phyloP scores from a whole-genome alignment of 148 eudicot species.

The Nepenthes mirabilis region DNA sequence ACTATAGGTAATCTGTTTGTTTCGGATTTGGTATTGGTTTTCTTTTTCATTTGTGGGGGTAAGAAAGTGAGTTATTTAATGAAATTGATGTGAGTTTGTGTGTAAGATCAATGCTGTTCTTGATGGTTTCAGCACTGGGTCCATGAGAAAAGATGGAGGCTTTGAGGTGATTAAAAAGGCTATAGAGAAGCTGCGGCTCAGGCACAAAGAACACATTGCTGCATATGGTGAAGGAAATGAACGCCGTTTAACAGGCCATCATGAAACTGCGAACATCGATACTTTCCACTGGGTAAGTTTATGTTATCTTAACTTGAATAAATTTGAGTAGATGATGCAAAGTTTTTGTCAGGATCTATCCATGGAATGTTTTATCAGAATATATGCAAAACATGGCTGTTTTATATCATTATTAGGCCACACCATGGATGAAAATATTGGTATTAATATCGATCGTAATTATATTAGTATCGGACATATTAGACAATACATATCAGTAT shows the following conservation, averaged over 20 bases:
- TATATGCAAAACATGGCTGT: too few species aligned
- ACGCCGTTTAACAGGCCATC: slow-evolving; percentile 48
- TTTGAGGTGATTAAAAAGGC: slow-evolving; percentile 34
- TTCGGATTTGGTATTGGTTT: not conserved
- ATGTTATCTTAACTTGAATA: not conserved
- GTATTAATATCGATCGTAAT: too few species aligned
- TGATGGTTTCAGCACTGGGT: slow-evolving; percentile 21
- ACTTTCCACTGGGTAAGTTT: slow-evolving; percentile 46
- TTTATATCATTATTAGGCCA: too few species aligned
- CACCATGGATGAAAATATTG: too few species aligned
- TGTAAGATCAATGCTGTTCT: not conserved
- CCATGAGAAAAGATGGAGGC: slow-evolving; percentile 38
- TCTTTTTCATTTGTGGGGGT: not conserved
- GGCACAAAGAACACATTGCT: slow-evolving; percentile 43
- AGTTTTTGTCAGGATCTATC: too few species aligned
- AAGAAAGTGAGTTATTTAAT: not conserved
- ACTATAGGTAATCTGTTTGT: slow-evolving; percentile 34
- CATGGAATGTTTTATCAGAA: too few species aligned
- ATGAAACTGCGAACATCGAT: slow-evolving; percentile 45
- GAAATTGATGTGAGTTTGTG: not conserved
- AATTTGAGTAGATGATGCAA: too few species aligned
- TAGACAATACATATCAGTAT: too few species aligned
- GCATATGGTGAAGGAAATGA: slow-evolving; percentile 62
- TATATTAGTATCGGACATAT: too few species aligned
- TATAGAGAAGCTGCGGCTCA: slow-evolving; percentile 33